Evolutionary conservation across 2,329 filamentous ascomycete genomes (phyloP).

Genomic region (Epichloe gansuensis): DNA sequence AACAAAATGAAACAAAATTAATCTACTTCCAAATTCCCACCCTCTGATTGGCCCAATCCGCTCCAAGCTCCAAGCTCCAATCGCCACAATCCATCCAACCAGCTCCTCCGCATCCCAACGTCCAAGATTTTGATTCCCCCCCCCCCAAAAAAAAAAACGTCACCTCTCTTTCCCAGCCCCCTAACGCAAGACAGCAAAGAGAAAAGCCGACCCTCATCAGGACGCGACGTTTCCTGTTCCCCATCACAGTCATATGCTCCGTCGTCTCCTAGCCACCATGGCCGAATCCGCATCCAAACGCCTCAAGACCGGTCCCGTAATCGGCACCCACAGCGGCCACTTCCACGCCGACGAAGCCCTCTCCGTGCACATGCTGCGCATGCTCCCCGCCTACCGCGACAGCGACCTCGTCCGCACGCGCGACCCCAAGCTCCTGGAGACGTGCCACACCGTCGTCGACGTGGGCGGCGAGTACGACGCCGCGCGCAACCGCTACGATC

Average conservation of each 20-base stretch:
- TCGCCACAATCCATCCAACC: not conserved
- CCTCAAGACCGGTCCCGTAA: slow-evolving; percentile 54
- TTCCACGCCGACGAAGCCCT: slow-evolving; percentile 98
- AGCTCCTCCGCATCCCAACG: not conserved
- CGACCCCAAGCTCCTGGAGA: slow-evolving; percentile 62
- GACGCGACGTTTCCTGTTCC: too few species aligned
- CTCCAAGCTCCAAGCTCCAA: not conserved
- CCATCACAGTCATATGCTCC: slow-evolving; percentile 16
- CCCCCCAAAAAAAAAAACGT: not conserved
- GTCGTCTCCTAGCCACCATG: slow-evolving; percentile 20
- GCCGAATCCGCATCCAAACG: slow-evolving; percentile 65
- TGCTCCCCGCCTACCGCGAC: slow-evolving; percentile 66
- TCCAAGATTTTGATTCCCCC: too few species aligned
- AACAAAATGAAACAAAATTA: too few species aligned
- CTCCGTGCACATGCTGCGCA: slow-evolving; percentile 87
- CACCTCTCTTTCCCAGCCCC: not conserved
- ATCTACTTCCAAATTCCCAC: not conserved
- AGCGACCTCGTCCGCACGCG: slow-evolving; percentile 75
- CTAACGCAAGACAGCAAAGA: not conserved
- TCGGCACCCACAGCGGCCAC: slow-evolving; percentile 95
- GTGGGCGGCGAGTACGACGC: slow-evolving; percentile 92
- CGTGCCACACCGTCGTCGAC: slow-evolving; percentile 91
- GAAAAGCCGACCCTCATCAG: too few species aligned
- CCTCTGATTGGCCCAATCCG: not conserved
- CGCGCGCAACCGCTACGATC: slow-evolving; percentile 69